These are phyloP conservation scores for Erigeron canadensis DNA, from an alignment of 129 eudicot species.

Conservation along the genomic window DNA sequence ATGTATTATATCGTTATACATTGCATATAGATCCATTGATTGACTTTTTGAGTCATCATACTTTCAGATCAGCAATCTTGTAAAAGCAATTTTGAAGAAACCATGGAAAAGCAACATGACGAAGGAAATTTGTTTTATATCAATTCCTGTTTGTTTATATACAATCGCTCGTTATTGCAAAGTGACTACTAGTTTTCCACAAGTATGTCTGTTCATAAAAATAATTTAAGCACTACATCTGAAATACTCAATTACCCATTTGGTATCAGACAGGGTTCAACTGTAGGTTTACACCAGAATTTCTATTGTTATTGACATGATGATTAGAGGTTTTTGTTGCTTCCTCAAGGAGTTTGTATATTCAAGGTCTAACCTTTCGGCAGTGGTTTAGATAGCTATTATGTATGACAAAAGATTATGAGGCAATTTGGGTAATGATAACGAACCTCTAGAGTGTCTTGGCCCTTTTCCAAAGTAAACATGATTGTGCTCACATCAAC, in stretches of 20 bases:
- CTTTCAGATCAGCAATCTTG: background rate
- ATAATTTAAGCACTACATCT: background rate
- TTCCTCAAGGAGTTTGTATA: background rate
- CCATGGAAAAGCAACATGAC: background rate
- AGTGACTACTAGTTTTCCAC: background rate
- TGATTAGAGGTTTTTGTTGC: background rate
- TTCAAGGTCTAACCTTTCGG: too few species aligned
- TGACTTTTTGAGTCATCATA: background rate
- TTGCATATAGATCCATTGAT: background rate
- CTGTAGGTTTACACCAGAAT: background rate
- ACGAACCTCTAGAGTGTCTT: constrained; percentile 81
- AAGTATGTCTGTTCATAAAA: background rate
- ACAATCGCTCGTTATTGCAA: background rate
- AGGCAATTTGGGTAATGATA: background rate
- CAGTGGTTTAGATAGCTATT: background rate
- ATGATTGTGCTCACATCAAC: constrained; percentile 85
- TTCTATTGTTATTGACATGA: background rate
- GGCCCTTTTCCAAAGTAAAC: constrained; percentile 89
- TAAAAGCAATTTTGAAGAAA: background rate
- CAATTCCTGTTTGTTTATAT: background rate
- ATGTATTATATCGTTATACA: background rate
- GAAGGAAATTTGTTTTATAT: background rate
- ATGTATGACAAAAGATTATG: background rate
- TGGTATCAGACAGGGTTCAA: background rate
- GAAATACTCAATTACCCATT: background rate